phyloP scores from a whole-genome alignment of 1,284 basidiomycete species.

The Entoloma clypeatum region DNA sequence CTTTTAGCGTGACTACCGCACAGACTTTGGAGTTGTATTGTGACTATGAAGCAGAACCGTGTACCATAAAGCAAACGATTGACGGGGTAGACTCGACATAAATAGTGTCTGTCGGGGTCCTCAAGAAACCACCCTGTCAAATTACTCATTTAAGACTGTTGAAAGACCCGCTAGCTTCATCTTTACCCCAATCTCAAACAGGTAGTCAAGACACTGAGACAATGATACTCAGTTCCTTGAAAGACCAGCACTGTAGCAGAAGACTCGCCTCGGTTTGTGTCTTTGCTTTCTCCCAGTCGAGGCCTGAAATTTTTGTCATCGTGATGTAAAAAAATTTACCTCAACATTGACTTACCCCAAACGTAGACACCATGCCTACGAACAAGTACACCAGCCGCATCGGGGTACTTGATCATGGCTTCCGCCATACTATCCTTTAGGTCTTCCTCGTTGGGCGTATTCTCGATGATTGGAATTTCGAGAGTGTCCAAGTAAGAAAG shows the following conservation, averaged over 20 bases:
- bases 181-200: slow-evolving; percentile 82
- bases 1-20: no score
- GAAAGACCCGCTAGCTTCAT: slow-evolving; percentile 63
- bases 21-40: no score
- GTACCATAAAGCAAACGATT: no score
- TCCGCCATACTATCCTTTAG: slow-evolving; percentile 81
- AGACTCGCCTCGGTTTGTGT: slow-evolving; percentile 69
- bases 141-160: slow-evolving; percentile 33
- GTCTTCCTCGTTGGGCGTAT: slow-evolving; percentile 85
- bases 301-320: slow-evolving; percentile 36
- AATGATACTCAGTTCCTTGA: no score
- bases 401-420: slow-evolving; percentile 75
- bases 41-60: no score
- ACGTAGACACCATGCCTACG: slow-evolving; percentile 81
- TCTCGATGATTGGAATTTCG: slow-evolving; percentile 84
- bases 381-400: slow-evolving; percentile 77
- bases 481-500: slow-evolving; percentile 82
- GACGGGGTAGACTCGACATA: background rate
- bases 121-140: slow-evolving; percentile 1
- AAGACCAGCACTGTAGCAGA: background rate
- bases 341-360: slow-evolving; percentile 54
- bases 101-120: background rate
- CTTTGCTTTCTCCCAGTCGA: slow-evolving; percentile 85
- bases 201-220: slow-evolving; percentile 76
- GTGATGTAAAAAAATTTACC: background rate